These are phyloP conservation scores for Pichia sp. DNA, from an alignment of 1,139 yeast genomes.

Conservation along the genomic window DNA sequence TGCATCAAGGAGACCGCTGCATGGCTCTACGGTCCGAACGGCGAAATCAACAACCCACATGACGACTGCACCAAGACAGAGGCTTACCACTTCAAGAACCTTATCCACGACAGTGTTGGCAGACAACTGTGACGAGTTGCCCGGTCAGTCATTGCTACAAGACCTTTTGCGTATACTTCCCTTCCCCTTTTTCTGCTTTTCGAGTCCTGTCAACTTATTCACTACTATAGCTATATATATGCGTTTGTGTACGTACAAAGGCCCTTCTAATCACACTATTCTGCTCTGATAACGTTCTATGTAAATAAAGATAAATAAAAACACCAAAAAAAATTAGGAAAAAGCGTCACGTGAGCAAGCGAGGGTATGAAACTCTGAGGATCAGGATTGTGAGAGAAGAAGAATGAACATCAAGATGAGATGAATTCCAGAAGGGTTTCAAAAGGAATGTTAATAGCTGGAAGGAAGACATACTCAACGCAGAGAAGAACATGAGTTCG, in stretches of 20 bases:
- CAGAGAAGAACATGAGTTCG: conserved; percentile 47
- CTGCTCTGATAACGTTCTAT: neutral
- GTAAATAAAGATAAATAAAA: too few relatives aligned
- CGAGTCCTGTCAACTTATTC: neutral
- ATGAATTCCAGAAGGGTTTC: too few relatives aligned
- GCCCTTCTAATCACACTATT: neutral
- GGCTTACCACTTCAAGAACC: conserved; percentile 25
- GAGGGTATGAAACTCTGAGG: too few relatives aligned
- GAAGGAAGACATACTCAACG: too few relatives aligned
- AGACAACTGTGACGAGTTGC: conserved; percentile 21
- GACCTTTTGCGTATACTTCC: neutral
- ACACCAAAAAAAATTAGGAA: too few relatives aligned
- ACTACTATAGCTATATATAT: neutral
- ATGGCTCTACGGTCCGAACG: conserved; percentile 38
- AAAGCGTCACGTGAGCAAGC: too few relatives aligned
- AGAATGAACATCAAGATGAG: too few relatives aligned
- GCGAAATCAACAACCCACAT: conserved; percentile 27
- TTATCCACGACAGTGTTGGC: conserved; percentile 27
- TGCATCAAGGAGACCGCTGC: conserved; percentile 43
- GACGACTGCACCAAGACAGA: conserved; percentile 28
- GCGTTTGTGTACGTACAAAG: neutral
- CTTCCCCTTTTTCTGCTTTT: neutral
- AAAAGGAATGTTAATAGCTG: too few relatives aligned
- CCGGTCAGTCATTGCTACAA: too few relatives aligned
- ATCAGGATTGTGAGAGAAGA: too few relatives aligned